Evolutionary conservation across 1,284 basidiomycete genomes (phyloP), one percentile per base, ranked within the genome.

Genomic region (Apiotrichum brassicae): DNA sequence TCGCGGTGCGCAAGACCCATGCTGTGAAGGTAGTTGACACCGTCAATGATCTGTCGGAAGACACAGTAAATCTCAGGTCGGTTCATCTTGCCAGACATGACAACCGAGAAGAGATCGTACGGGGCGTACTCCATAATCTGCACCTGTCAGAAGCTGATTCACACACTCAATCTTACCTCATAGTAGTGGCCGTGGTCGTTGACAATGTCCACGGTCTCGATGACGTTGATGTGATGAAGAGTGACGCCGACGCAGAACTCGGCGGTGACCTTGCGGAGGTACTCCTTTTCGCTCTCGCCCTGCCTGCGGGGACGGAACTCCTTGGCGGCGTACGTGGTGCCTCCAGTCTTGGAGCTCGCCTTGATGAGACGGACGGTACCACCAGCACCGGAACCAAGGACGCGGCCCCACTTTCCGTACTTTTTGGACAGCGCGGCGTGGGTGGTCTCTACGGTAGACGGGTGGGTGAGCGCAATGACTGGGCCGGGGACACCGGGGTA

Each of bases 71-170:
- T 94, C 74, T 99, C 94, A 46, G 92, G 91, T 24, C 93, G 85
- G 51, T 85, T 83, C 95, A 99, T 99, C 76, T 91, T 94, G 58
- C 91, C 89, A 26, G 93, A 94, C 95, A 99, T 99, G 77, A 99
- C 95, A 64, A 98, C 92, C 50, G 86, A 90, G 77, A 99, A 99
- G 46, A 99, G 82, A 75, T 99, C 95, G 70, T 86, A 95, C 14
- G 95, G 94, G 1, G 95, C 95, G 65, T 97, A 98, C 75, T 98
- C 93, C 95, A 99, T 99, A 73, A 94, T 86, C 90, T 93, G 62
- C 0, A 6, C n/a, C 11, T 40, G 3, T 13, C 22, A 4, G 13
- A 8, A 13, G 12, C n/a, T 3, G 3, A 6, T 18, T 16, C 24
- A n/a, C 14, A n/a, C 14, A 30, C 14, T 30, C 28, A 9, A 26